Base-by-base conservation (phyloP, 2,329 filamentous ascomycete genomes). In the Ceratocystis destructans region DNA sequence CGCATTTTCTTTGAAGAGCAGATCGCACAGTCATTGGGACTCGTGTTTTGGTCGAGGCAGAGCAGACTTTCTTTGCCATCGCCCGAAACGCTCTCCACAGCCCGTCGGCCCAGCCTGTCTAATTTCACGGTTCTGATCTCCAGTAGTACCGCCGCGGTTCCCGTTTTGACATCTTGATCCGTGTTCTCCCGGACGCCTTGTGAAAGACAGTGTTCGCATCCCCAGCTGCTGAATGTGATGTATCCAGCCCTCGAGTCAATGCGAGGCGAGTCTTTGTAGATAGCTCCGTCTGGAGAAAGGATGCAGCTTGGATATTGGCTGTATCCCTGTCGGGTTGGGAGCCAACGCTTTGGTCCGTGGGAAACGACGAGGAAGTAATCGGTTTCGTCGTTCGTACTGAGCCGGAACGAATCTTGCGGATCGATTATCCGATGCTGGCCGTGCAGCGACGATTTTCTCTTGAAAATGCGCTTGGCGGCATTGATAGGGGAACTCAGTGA, bases 221-320 rank as follows among this genome's bases (percentile, higher is more conserved):
- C 66, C 66, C 66, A 67, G 25, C 65, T 57, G 59, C 63, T 67
- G 22, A 67, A 65, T n/a, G 66, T 62, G 5, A 67, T 61, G 33
- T 61, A 64, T 25, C 55, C 65, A 48, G 48, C 31, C 37, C 28
- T 55, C 17, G 65, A 61, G 8, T 46, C 17, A 10, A 67, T 62
- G 6, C 63, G 66, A 28, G 63, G 45, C 3, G 57, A 67, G 63
- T 65, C 66, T 48, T 61, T 63, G 63, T 67, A 67, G 10, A 62
- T 41, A 7, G 61, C 31, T 17, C 66, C 66, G 15, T 67, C 62
- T 17, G 66, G 66, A 4, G 66, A 62, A 44, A 67, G 63, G 8
- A 67, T 59, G 20, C 59, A 65, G 31, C 55, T 65, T 10, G 66
- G 63, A 31, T 67, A 67, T 46, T 67, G 57, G 1, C n/a, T 20